These are phyloP conservation scores for Blastocystis sp. DNA, from an alignment of 352 stramenopile genomes.

Conservation along the genomic window DNA sequence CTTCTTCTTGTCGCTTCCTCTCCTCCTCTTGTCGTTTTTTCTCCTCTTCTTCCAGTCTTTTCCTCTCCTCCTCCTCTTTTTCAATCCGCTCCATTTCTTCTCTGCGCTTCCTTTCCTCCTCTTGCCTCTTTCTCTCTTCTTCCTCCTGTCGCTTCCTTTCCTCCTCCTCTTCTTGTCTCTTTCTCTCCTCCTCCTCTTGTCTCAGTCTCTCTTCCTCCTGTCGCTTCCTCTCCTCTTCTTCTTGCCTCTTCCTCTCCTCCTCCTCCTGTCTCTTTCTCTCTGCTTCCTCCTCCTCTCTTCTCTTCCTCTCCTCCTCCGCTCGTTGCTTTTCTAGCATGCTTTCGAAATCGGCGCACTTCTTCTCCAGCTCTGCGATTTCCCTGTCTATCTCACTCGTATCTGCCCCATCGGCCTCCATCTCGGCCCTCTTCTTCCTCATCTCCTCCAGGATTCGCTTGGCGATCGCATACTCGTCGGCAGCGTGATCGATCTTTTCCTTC, in stretches of 20 bases:
- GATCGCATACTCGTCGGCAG: background rate
- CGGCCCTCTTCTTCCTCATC: background rate
- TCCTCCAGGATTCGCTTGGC: background rate
- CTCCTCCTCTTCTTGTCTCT: background rate
- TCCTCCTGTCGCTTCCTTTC: background rate
- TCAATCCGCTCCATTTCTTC: too few species aligned
- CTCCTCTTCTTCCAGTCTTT: slow-evolving; percentile 7
- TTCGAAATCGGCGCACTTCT: slow-evolving; percentile 19
- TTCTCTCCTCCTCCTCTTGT: background rate
- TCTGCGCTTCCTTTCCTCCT: background rate
- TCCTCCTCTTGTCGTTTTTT: background rate
- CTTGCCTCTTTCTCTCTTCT: background rate
- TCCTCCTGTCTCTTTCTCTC: background rate
- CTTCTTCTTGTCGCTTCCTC: slow-evolving; percentile 9
- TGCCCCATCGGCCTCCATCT: background rate
- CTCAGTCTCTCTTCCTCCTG: background rate
- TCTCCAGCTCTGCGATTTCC: background rate
- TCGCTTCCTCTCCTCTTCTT: background rate
- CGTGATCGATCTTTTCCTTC: background rate
- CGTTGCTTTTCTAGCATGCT: background rate
- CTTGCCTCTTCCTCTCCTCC: background rate
- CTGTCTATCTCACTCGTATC: background rate
- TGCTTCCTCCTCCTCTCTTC: background rate
- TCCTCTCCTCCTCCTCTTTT: slow-evolving; percentile 3
- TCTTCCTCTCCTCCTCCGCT: background rate